Percentiles rank a stretch among this genome's conserved stretches.
Conservation (phyloP, 2,329 filamentous ascomycete species). For the Botrytis deweyae region DNA sequence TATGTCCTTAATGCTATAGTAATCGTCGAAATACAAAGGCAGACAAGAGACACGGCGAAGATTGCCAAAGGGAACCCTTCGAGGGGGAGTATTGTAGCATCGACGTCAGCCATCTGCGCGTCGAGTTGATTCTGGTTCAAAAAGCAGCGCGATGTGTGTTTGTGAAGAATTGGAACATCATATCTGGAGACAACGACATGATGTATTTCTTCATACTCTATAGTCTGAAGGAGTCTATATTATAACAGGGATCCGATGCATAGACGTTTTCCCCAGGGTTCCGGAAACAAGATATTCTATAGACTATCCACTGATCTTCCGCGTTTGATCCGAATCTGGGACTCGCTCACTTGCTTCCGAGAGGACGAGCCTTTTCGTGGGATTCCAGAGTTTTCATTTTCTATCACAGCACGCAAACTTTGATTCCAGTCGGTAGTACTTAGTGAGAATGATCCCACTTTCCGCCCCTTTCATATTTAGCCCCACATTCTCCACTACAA, state of each 20-base stretch:
- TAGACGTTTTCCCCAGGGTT: neutral
- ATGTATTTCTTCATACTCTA: neutral
- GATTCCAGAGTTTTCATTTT: neutral
- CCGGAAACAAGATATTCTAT: neutral
- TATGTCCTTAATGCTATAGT: constrained; percentile 4
- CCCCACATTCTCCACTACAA: neutral
- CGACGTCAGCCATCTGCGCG: neutral
- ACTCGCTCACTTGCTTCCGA: neutral
- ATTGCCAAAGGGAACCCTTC: constrained; percentile 7
- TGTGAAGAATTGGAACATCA: neutral
- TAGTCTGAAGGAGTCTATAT: neutral
- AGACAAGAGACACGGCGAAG: constrained; percentile 1
- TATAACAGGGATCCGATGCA: neutral
- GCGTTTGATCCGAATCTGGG: neutral
- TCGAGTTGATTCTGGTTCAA: neutral
- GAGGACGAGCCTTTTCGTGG: neutral
- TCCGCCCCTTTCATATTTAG: neutral
- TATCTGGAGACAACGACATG: neutral
- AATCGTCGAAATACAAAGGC: neutral
- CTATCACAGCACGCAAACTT: neutral
- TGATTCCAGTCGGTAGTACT: neutral
- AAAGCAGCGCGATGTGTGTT: neutral
- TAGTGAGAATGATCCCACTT: neutral
- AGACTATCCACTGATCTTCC: neutral
- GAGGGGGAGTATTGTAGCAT: neutral